Evolutionary conservation across 371 early-diverging fungal species (phyloP), one percentile per base, ranked within the genome.

Genomic region (Enterospora canceri): DNA sequence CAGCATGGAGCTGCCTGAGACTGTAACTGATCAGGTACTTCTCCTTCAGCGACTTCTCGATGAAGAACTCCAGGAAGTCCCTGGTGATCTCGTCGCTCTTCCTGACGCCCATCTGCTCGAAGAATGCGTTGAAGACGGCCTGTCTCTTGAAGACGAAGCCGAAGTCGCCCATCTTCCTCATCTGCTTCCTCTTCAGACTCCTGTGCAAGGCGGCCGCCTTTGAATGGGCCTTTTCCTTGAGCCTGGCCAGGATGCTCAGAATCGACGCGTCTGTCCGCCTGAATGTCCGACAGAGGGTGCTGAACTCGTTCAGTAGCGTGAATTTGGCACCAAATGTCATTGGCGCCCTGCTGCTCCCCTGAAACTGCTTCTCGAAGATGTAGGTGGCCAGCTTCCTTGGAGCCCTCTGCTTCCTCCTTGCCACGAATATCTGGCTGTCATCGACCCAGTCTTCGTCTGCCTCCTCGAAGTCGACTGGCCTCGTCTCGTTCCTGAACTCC

Each of bases 221-320:
- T 29, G n/a, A 40, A 19, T 47, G 35, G 18, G 73, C 34, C 49
- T 62, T 64, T 49, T 60, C 68, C 56, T 68, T 72, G 26, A 72
- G 61, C 21, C 63, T 73, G 12, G 33, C 21, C 18, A 65, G 29
- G 3, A 55, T 47, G n/a, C 23, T 50, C 19, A 66, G 26, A 1
- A 72, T 56, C 23, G 40, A 60, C 12, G 66, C 75, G 4, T 46
- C 26, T 29, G 40, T 26, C 28, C 57, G 59, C 31, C 53, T 57
- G 31, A 49, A 67, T 15, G 47, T 51, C 1, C 50, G 46, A 48
- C 55, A 32, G 1, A 71, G 62, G 24, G 62, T 70, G 24, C 70
- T 65, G 58, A 79, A 79, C 60, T 76, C 79, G 46, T 76, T 79
- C 16, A 79, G 58, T 24, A 79, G 66, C 16, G 75, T 65, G 53